Conservation (phyloP, 2,329 filamentous ascomycete species). For the Rhynchosporium secalis region DNA sequence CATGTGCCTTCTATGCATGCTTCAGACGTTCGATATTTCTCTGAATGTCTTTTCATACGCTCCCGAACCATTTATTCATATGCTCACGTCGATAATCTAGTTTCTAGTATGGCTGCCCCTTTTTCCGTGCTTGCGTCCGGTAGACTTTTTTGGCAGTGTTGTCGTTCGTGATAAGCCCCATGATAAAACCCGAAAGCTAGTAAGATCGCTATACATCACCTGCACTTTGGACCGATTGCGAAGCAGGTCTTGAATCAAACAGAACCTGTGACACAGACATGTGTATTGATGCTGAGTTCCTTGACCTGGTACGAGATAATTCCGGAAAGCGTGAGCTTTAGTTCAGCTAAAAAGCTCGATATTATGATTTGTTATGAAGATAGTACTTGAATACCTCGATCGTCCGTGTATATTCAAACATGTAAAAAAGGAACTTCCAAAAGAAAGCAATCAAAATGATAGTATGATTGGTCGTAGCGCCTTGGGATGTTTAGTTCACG, state of each 20-base stretch:
- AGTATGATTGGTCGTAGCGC: neutral
- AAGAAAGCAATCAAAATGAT: too few species aligned
- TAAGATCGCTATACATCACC: neutral
- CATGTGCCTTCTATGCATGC: neutral
- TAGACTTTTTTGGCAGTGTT: neutral
- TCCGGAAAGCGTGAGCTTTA: neutral
- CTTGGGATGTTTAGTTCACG: neutral
- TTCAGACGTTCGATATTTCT: neutral
- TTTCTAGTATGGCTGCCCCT: neutral
- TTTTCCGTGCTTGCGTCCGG: neutral
- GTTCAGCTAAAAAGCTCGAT: neutral
- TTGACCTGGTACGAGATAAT: neutral
- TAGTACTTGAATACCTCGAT: neutral
- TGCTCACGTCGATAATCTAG: neutral
- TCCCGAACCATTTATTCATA: too few species aligned
- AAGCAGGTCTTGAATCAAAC: neutral
- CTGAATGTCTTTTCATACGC: too few species aligned
- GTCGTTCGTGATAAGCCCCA: neutral
- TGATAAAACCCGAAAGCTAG: neutral
- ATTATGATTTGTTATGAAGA: neutral
- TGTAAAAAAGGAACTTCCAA: too few species aligned
- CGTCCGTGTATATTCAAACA: neutral
- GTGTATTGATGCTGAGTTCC: neutral
- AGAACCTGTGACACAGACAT: neutral
- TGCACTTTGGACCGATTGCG: too few species aligned